These are phyloP conservation scores for Candida manassasensis DNA, from an alignment of 805 yeast genomes.

Conservation along the genomic window DNA sequence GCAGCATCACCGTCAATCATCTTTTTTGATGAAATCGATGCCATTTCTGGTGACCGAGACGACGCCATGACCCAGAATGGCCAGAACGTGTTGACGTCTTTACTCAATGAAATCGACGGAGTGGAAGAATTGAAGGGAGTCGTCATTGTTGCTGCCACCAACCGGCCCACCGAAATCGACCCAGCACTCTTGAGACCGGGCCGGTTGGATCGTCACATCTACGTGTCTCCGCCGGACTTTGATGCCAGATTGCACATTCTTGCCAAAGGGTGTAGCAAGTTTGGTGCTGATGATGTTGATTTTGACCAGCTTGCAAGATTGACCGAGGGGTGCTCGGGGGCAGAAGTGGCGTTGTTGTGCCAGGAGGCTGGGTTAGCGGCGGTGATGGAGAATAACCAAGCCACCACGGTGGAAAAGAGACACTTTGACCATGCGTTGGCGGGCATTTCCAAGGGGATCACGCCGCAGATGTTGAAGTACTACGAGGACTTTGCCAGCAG, in stretches of 20 bases:
- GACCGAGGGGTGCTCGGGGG: slow-evolving; percentile 95
- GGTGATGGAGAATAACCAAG: slow-evolving; percentile 67
- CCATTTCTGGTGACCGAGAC: slow-evolving; percentile 75
- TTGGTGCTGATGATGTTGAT: slow-evolving; percentile 48
- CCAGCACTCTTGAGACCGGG: slow-evolving; percentile 95
- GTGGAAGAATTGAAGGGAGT: slow-evolving; percentile 93
- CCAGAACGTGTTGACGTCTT: slow-evolving; percentile 81
- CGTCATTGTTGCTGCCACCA: slow-evolving; percentile 92
- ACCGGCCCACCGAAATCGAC: slow-evolving; percentile 90
- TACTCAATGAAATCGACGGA: slow-evolving; percentile 94
- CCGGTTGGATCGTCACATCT: slow-evolving; percentile 86
- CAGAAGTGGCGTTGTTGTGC: slow-evolving; percentile 85
- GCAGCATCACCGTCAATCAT: slow-evolving; percentile 94
- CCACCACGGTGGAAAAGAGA: slow-evolving; percentile 46
- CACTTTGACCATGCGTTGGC: slow-evolving; percentile 72
- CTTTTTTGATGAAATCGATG: slow-evolving; percentile 96
- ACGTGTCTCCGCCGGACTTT: slow-evolving; percentile 86
- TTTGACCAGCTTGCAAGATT: slow-evolving; percentile 49
- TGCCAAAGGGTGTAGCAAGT: slow-evolving; percentile 60
- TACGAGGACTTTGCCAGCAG: slow-evolving; percentile 52
- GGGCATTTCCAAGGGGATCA: slow-evolving; percentile 73
- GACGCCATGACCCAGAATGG: slow-evolving; percentile 62
- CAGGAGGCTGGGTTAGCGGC: slow-evolving; percentile 97
- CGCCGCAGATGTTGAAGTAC: slow-evolving; percentile 77
- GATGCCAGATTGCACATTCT: slow-evolving; percentile 78